Conservation (phyloP, 345 rosid genomes). For the Populus nigra region DNA sequence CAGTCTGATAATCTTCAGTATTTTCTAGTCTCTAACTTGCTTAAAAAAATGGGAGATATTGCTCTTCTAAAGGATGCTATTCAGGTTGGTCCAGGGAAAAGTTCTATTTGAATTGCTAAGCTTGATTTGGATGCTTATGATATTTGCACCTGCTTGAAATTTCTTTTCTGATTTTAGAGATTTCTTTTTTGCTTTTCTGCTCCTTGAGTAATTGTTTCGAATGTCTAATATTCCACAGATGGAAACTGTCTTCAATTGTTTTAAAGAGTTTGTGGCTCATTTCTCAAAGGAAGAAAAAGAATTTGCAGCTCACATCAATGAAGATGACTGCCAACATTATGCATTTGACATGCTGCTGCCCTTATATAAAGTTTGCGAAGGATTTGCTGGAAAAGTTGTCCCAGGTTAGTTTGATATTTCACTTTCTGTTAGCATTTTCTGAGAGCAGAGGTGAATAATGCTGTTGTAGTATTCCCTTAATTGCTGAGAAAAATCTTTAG, state of each 20-base stretch:
- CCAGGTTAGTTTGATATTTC: constrained; percentile 42
- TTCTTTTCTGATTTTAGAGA: background rate
- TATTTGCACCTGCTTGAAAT: background rate
- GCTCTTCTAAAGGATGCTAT: constrained; percentile 67
- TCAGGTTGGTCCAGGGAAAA: constrained; percentile 52
- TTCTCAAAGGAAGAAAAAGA: constrained; percentile 16
- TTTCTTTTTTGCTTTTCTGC: constrained; percentile 4
- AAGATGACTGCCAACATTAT: constrained; percentile 44
- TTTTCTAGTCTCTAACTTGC: constrained; percentile 51
- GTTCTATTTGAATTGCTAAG: background rate
- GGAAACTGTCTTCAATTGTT: constrained; percentile 59
- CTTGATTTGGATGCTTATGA: constrained; percentile 2
- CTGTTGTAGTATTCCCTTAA: background rate
- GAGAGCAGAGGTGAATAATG: background rate
- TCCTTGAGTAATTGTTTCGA: constrained; percentile 2
- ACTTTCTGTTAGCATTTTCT: background rate
- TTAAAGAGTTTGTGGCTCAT: constrained; percentile 7
- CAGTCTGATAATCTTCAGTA: constrained; percentile 33
- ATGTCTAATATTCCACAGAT: constrained; percentile 41
- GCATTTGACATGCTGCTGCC: constrained; percentile 65
- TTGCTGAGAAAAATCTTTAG: background rate
- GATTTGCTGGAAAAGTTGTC: constrained; percentile 68
- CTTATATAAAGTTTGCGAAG: constrained; percentile 85
- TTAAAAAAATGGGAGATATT: constrained; percentile 71
- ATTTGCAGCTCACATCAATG: constrained; percentile 39